Evolutionary conservation across 148 eudicot genomes (phyloP).

Genomic region (Amaranthus palmeri): DNA sequence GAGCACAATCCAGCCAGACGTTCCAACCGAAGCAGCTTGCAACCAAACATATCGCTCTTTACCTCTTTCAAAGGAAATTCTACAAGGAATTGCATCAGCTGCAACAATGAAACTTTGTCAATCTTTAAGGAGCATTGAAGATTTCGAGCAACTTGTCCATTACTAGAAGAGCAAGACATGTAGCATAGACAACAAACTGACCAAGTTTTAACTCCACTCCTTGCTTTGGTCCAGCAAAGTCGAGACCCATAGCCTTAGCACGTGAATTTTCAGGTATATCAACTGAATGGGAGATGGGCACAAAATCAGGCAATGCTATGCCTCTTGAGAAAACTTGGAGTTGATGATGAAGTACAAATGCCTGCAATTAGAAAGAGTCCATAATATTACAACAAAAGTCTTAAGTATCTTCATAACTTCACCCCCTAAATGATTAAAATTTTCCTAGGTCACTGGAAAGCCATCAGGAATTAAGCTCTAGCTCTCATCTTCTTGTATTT

Average conservation of each 20-base stretch:
- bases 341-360: constrained; percentile 82
- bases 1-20: constrained; percentile 86
- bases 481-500: not conserved
- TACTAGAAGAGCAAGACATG: not conserved
- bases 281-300: constrained; percentile 42
- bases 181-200: constrained; percentile 28
- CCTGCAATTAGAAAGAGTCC: constrained; percentile 36
- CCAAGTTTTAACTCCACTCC: constrained; percentile 76
- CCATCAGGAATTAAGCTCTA: not conserved
- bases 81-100: constrained; percentile 94
- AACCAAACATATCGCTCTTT: constrained; percentile 86
- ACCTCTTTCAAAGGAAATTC: constrained; percentile 97
- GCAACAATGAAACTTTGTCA: constrained; percentile 14
- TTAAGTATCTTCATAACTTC: not conserved
- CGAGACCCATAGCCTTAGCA: constrained; percentile 54
- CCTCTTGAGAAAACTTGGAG: constrained; percentile 72
- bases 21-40: constrained; percentile 61
- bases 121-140: not conserved
- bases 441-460: not conserved
- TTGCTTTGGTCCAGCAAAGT: constrained; percentile 48
- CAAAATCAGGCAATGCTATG: constrained; percentile 67
- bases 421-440: not conserved
- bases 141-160: not conserved
- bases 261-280: constrained; percentile 54
- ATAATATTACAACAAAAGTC: constrained; percentile 6